Conservation (phyloP, 2,329 filamentous ascomycete species). For the Aspergillus tanneri region DNA sequence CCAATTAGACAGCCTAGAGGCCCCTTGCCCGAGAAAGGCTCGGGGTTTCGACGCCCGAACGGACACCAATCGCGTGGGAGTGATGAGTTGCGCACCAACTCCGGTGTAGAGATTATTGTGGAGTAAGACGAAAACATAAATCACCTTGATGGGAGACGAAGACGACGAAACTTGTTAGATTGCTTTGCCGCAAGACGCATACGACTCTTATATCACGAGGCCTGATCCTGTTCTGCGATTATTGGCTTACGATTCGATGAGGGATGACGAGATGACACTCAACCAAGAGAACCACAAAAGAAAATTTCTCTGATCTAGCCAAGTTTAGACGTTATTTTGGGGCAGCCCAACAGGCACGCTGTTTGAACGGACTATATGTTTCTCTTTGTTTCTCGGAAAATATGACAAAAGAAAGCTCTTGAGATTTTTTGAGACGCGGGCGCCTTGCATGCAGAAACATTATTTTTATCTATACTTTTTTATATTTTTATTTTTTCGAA, state of each 20-base stretch:
- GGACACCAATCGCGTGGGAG: slow-evolving; percentile 62
- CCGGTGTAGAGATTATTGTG: slow-evolving; percentile 63
- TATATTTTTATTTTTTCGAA: slow-evolving; percentile 11
- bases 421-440: slow-evolving; percentile 23
- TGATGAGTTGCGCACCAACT: slow-evolving; percentile 62
- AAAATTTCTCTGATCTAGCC: slow-evolving; percentile 42
- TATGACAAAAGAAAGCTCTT: slow-evolving; percentile 28
- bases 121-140: slow-evolving; percentile 47
- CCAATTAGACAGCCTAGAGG: slow-evolving; percentile 63
- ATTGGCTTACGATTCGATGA: slow-evolving; percentile 50
- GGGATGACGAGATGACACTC: slow-evolving; percentile 48
- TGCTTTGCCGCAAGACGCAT: slow-evolving; percentile 43
- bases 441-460: slow-evolving; percentile 27
- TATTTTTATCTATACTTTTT: slow-evolving; percentile 17
- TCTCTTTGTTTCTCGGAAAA: slow-evolving; percentile 27
- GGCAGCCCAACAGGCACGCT: slow-evolving; percentile 39
- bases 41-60: slow-evolving; percentile 60
- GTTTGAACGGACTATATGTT: slow-evolving; percentile 32
- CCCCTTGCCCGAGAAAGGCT: slow-evolving; percentile 59
- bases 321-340: slow-evolving; percentile 45
- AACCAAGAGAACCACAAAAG: slow-evolving; percentile 40
- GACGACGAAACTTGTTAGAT: slow-evolving; percentile 37
- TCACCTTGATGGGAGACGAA: slow-evolving; percentile 32
- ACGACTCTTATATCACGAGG: slow-evolving; percentile 44
- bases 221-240: slow-evolving; percentile 38